Conservation (phyloP, 2,329 filamentous ascomycete genomes). For the Camillea tinctor region DNA sequence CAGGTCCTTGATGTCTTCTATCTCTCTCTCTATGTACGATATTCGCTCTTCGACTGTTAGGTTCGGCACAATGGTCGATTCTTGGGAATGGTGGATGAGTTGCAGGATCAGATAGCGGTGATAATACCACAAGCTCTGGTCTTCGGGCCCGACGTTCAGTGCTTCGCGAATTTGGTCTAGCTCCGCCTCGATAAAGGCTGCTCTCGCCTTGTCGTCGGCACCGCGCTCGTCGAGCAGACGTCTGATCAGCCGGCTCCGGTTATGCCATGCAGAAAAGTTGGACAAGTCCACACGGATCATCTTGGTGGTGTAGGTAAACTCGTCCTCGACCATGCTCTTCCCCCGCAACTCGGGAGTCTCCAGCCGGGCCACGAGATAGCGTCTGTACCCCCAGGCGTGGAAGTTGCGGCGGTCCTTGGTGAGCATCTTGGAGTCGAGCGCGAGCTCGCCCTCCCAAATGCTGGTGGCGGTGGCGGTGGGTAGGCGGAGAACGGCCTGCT, state of each 20-base stretch:
- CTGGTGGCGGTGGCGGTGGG: slow-evolving; percentile 53
- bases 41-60: slow-evolving; percentile 61
- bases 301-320: slow-evolving; percentile 86
- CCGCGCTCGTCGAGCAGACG: slow-evolving; percentile 69
- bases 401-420: slow-evolving; percentile 85
- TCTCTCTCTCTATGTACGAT: slow-evolving; percentile 66
- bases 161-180: slow-evolving; percentile 73
- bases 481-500: slow-evolving; percentile 66
- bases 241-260: slow-evolving; percentile 79
- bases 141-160: slow-evolving; percentile 85
- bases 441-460: slow-evolving; percentile 84
- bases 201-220: slow-evolving; percentile 62
- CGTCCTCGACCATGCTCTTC: slow-evolving; percentile 68
- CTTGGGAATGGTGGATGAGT: slow-evolving; percentile 48
- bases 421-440: slow-evolving; percentile 84
- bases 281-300: slow-evolving; percentile 85
- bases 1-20: slow-evolving; percentile 69
- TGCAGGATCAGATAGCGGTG: slow-evolving; percentile 83
- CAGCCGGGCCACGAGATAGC: slow-evolving; percentile 72
- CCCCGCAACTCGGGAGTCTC: slow-evolving; percentile 57
- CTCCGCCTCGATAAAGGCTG: slow-evolving; percentile 73
- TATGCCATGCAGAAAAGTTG: slow-evolving; percentile 98
- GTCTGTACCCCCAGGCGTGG: slow-evolving; percentile 92
- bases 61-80: slow-evolving; percentile 61
- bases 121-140: slow-evolving; percentile 97